Base-by-base conservation (phyloP, 768 basidiomycete species). In the Tephrocybe sp. region DNA sequence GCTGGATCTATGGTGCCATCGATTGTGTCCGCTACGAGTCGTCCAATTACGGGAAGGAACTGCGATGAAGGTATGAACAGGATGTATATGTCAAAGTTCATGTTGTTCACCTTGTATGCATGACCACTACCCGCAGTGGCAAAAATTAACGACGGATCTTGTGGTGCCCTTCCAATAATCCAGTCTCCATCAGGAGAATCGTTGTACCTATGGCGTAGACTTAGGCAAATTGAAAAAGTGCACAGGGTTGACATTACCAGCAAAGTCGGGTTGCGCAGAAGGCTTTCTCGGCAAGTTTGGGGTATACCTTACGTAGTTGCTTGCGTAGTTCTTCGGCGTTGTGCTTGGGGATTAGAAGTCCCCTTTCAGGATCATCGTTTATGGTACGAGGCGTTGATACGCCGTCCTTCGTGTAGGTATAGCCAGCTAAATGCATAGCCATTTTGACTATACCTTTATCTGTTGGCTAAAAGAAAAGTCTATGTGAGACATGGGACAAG, bases 91-190 rank as follows among this genome's bases (percentile, higher is more conserved):
- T 44, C 3, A 41, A n/a, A 9, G 23, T 54, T 22, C 13, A 20
- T 11, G 11, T 12, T 40, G n/a, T 61, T 45, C 48, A 84, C 89
- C 79, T 95, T 94, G 75, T 82, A 94, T 0, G 83, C 91, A 66
- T 95, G 91, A 0, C 94, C 94, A 56, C 85, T 91, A 6, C 88
- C 96, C 14, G 82, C 90, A 0, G 95, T 95, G 1, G 93, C 95
- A 23, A 98, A 66, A 46, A 94, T 66, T 10, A 98, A 63, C 5
- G 78, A 78, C 20, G 72, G 67, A 56, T 85, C 76, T 12, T 66
- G 65, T 20, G 77, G 76, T 57, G 87, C 81, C 53, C 70, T 80
- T 20, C 93, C 90, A 56, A 98, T 91, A 38, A 97, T 72, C 91
- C 92, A 98, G 66, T 98, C 80, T 3, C 83, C 85, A 60, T 94